A percentile compares a stretch with the other conserved stretches of the same genome.
Conservation (phyloP, 1,139 yeast genomes). For the Debaryomyces subglobosus region DNA sequence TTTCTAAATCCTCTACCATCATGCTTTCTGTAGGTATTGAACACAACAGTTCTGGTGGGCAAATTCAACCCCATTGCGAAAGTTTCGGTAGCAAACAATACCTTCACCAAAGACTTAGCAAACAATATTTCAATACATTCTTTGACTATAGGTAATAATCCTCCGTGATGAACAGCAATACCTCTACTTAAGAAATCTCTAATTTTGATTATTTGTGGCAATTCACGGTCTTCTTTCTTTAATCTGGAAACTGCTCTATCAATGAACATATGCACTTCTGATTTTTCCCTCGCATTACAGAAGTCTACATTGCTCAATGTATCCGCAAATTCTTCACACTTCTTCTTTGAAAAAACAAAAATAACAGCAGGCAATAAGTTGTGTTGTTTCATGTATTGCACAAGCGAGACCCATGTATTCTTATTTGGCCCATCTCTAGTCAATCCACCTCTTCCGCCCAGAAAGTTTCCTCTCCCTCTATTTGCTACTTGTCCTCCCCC, state of each 20-base stretch:
- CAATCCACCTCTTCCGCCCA: conserved; percentile 38
- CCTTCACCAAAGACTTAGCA: conserved; percentile 83
- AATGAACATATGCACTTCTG: conserved; percentile 90
- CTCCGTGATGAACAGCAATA: conserved; percentile 97
- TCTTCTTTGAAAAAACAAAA: conserved; percentile 90
- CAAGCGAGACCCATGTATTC: conserved; percentile 75
- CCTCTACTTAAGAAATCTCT: conserved; percentile 87
- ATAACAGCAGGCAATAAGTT: conserved; percentile 85
- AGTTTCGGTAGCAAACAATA: conserved; percentile 95
- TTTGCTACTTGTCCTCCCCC: conserved; percentile 27
- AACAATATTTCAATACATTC: conserved; percentile 93
- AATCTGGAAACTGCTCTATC: conserved; percentile 86
- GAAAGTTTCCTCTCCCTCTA: conserved; percentile 26
- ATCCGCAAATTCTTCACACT: conserved; percentile 92
- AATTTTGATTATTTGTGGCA: conserved; percentile 85
- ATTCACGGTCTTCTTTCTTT: conserved; percentile 87
- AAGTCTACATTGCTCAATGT: conserved; percentile 75
- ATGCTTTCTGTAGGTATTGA: conserved; percentile 81
- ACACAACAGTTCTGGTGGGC: conserved; percentile 96
- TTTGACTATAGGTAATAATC: conserved; percentile 90
- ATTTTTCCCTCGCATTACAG: conserved; percentile 79
- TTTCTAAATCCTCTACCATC: conserved; percentile 86
- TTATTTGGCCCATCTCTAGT: conserved; percentile 73
- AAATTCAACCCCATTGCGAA: conserved; percentile 97
- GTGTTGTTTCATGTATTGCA: conserved; percentile 68